Conservation (phyloP, 257 asterid species). For the Verbascum thapsus region DNA sequence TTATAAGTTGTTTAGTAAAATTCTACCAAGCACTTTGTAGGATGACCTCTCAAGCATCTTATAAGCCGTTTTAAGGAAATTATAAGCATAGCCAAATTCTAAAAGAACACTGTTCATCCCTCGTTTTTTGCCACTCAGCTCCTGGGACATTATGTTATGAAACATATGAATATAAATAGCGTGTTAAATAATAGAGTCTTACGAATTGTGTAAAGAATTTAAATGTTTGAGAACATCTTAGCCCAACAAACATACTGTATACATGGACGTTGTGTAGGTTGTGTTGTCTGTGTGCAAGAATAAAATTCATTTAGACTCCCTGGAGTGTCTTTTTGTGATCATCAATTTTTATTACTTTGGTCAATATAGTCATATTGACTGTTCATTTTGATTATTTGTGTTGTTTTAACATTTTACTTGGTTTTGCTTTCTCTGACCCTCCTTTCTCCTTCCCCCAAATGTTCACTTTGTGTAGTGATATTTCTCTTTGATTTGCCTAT, state of each 20-base stretch:
- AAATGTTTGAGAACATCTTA: background rate
- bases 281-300: background rate
- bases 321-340: background rate
- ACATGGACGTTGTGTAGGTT: background rate
- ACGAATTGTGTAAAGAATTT: conserved; percentile 1
- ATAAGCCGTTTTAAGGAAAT: too few relatives aligned
- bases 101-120: too few relatives aligned
- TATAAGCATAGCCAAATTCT: too few relatives aligned
- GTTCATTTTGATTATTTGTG: background rate
- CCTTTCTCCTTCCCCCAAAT: background rate
- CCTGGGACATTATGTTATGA: background rate
- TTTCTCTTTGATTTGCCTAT: background rate
- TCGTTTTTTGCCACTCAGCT: too few relatives aligned
- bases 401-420: background rate
- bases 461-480: background rate
- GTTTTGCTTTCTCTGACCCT: too few relatives aligned
- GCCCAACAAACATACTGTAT: background rate
- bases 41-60: too few relatives aligned
- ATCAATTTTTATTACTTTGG: background rate
- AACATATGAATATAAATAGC: conserved; percentile 12
- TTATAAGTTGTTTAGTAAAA: too few relatives aligned
- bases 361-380: background rate
- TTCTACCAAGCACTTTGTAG: too few relatives aligned
- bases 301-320: conserved; percentile 3
- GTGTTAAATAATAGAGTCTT: conserved; percentile 8